Percentiles rank a stretch among this genome's conserved stretches.
Evolutionary conservation across 495 filamentous ascomycete genomes (phyloP).

Genomic region (Rostrohypoxylon terebratum): DNA sequence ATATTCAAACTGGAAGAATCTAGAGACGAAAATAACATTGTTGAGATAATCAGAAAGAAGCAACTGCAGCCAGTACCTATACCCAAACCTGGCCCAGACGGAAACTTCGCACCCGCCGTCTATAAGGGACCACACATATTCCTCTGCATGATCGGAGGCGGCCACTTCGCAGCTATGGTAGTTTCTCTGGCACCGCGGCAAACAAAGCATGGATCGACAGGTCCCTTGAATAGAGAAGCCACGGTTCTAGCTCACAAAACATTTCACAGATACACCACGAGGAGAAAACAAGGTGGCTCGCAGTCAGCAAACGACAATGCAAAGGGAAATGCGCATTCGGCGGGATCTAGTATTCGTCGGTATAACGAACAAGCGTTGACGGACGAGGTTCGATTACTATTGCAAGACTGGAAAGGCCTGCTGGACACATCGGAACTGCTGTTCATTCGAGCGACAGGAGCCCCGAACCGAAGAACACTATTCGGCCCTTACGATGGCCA

Average conservation of each 20-base stretch:
- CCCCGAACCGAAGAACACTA: slow-evolving; percentile 82
- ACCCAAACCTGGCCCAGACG: slow-evolving; percentile 61
- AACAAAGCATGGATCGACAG: slow-evolving; percentile 70
- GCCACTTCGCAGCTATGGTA: slow-evolving; percentile 97
- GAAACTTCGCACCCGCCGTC: slow-evolving; percentile 59
- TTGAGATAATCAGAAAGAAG: slow-evolving; percentile 76
- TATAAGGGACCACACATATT: slow-evolving; percentile 84
- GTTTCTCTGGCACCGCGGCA: slow-evolving; percentile 86
- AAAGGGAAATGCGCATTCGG: slow-evolving; percentile 93
- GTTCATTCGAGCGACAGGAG: slow-evolving; percentile 90
- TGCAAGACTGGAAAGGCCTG: slow-evolving; percentile 83
- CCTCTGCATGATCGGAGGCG: slow-evolving; percentile 97
- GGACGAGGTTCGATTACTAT: slow-evolving; percentile 81
- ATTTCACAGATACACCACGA: slow-evolving; percentile 95
- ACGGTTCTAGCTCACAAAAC: slow-evolving; percentile 94
- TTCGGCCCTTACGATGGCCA: slow-evolving; percentile 93
- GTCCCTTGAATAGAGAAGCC: slow-evolving; percentile 80
- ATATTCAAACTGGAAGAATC: slow-evolving; percentile 81
- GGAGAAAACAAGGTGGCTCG: slow-evolving; percentile 93
- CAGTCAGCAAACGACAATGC: slow-evolving; percentile 92
- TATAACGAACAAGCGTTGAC: slow-evolving; percentile 93
- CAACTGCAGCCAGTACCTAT: slow-evolving; percentile 75
- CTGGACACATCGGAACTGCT: slow-evolving; percentile 85
- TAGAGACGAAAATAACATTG: slow-evolving; percentile 68
- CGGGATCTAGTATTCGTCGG: slow-evolving; percentile 86